These are phyloP conservation scores for Trypanosoma melophagium DNA, from an alignment of 208 protist genomes.

Conservation along the genomic window DNA sequence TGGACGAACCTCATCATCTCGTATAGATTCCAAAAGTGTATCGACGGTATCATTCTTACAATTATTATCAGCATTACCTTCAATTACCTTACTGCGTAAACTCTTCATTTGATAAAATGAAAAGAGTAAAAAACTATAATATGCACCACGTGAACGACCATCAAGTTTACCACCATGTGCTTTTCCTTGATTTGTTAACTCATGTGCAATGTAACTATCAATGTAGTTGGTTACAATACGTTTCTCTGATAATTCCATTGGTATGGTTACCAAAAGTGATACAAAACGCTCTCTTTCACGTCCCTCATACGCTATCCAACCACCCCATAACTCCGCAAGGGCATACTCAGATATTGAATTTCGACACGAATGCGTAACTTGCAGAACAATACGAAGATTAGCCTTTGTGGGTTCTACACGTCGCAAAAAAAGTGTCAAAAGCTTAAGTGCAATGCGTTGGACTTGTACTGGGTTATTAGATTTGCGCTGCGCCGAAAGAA, in stretches of 20 bases:
- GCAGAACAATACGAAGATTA: slow-evolving; percentile 17
- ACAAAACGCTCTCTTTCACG: slow-evolving; percentile 27
- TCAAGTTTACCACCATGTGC: slow-evolving; percentile 4
- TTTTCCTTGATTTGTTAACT: slow-evolving; percentile 11
- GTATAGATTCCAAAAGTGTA: background rate
- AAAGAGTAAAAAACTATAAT: slow-evolving; percentile 35
- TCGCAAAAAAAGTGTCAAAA: slow-evolving; percentile 21
- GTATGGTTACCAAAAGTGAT: slow-evolving; percentile 19
- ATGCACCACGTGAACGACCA: slow-evolving; percentile 11
- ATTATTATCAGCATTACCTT: background rate
- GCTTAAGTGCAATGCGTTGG: slow-evolving; percentile 18
- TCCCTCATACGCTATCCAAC: slow-evolving; percentile 33
- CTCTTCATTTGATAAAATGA: slow-evolving; percentile 28
- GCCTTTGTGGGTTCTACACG: slow-evolving; percentile 14
- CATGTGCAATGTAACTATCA: slow-evolving; percentile 25
- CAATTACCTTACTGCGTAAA: slow-evolving; percentile 2
- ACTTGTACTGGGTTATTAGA: background rate
- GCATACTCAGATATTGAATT: slow-evolving; percentile 15
- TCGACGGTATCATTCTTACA: background rate
- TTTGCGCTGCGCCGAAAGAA: slow-evolving; percentile 9
- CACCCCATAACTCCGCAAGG: slow-evolving; percentile 25
- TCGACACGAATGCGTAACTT: slow-evolving; percentile 19
- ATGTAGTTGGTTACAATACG: slow-evolving; percentile 24
- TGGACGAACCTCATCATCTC: background rate
- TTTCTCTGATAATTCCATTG: slow-evolving; percentile 27